Evolutionary conservation across 225 moss, liverwort and hornwort species (phyloP).

Genomic region (Anthoceros angustus): DNA sequence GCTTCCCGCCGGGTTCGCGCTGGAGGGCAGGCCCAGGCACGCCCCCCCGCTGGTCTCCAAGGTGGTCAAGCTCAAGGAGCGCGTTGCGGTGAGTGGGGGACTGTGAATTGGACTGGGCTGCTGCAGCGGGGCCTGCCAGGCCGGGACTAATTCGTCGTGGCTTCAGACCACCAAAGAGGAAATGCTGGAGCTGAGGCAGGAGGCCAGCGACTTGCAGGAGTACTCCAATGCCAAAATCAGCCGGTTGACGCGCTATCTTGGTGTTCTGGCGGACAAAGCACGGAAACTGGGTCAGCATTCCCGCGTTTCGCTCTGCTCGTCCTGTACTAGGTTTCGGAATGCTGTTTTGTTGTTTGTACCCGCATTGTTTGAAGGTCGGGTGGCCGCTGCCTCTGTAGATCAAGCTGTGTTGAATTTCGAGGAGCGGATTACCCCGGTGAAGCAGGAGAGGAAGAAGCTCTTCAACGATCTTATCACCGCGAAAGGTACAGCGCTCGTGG

Average conservation of each 20-base stretch:
- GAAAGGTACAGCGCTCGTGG: slow-evolving; percentile 28
- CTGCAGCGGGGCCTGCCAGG: too few relatives aligned
- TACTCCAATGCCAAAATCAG: slow-evolving; percentile 92
- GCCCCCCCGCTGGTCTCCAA: not conserved
- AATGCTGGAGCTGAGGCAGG: slow-evolving; percentile 82
- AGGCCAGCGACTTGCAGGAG: slow-evolving; percentile 94
- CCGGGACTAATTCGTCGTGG: slow-evolving; percentile 1
- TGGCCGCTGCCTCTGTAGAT: slow-evolving; percentile 26
- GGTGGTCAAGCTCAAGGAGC: slow-evolving; percentile 3
- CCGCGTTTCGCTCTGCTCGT: not conserved
- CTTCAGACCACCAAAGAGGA: slow-evolving; percentile 62
- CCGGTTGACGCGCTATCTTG: slow-evolving; percentile 81
- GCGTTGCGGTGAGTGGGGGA: not conserved
- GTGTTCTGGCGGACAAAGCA: slow-evolving; percentile 90
- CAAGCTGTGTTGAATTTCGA: slow-evolving; percentile 88
- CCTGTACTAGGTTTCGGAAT: not conserved
- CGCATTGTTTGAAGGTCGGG: not conserved
- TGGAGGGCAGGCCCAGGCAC: not conserved
- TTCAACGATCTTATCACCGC: slow-evolving; percentile 55
- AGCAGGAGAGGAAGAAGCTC: slow-evolving; percentile 65
- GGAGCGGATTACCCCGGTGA: slow-evolving; percentile 59
- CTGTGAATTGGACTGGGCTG: not conserved
- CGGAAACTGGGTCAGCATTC: slow-evolving; percentile 49
- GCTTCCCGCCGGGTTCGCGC: slow-evolving; percentile 3
- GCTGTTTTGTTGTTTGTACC: not conserved